Evolutionary conservation across 495 filamentous ascomycete species (phyloP), one percentile per base, ranked within the genome.

Genomic region (Astrothelium subdiscretum): DNA sequence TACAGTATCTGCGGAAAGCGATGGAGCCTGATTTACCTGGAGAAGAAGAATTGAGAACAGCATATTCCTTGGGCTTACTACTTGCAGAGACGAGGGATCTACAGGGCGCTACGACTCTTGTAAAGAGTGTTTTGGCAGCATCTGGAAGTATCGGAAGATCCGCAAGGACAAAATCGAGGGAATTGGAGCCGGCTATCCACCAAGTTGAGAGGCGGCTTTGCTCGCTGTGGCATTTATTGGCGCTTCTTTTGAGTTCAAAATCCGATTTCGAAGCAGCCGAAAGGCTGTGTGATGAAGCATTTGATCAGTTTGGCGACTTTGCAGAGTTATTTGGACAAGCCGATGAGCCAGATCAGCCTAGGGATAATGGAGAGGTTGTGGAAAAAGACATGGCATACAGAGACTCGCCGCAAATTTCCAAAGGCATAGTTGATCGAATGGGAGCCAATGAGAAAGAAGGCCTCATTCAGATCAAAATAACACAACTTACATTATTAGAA

Each of bases 381-480:
- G 48, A 54, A 54, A 54, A 35, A 20, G 57, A 59, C 31, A 59
- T 35, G 31, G 57, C 57, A 35, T 59, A 35, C 24, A 15, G 32
- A 52, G 22, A 59, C 11, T 31, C 59, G 31, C n/a, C 44, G 3
- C 57, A 6, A 13, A 59, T 26, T 2, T 29, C 62, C 76, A 73
- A 52, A 29, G 84, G 83, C 5, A 67, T 88, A 24, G 82, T 92
- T 11, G 85, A 88, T 63, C 83, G 85, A 61, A 85, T 96, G 79
- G 83, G 86, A 58, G 80, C 81, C 61, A 83, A 83, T 40, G 91
- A 96, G 68, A 92, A 88, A 67, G 87, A 89, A 68, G 79, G 81
- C 22, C 87, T 97, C 29, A 72, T 98, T 26, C 88, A 97, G 72
- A 81, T 96, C 32, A 95, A 92, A 69, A 96, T 98, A 83, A 96